phyloP scores from a whole-genome alignment of 2,329 filamentous ascomycete species.

The Cephalotrichum gorgonifer region DNA sequence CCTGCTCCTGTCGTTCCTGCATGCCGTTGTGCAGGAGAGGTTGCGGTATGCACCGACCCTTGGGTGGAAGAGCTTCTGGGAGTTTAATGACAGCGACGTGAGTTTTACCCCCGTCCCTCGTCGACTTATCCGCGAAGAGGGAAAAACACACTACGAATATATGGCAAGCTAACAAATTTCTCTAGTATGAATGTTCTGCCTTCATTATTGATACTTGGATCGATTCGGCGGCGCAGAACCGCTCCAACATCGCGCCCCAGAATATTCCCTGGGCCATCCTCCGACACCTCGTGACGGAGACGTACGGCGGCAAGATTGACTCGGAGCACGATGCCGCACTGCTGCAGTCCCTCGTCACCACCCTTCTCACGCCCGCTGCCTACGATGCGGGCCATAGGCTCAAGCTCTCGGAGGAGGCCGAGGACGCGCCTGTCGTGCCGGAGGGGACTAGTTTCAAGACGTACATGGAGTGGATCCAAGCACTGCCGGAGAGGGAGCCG shows the following conservation, averaged over 20 bases:
- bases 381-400: slow-evolving; percentile 91
- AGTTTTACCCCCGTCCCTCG: slow-evolving; percentile 33
- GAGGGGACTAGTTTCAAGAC: slow-evolving; percentile 72
- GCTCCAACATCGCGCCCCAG: slow-evolving; percentile 84
- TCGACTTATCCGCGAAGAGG: no score
- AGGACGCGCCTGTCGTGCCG: slow-evolving; percentile 62
- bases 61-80: slow-evolving; percentile 99
- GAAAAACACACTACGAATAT: neutral
- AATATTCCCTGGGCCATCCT: slow-evolving; percentile 98
- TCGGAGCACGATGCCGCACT: slow-evolving; percentile 73
- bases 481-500: slow-evolving; percentile 86
- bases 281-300: slow-evolving; percentile 79
- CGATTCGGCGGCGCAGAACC: slow-evolving; percentile 67
- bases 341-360: slow-evolving; percentile 62
- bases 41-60: slow-evolving; percentile 87
- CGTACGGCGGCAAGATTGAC: slow-evolving; percentile 96
- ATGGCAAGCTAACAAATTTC: slow-evolving; percentile 13
- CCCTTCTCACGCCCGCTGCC: slow-evolving; percentile 73
- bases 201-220: slow-evolving; percentile 96
- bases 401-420: slow-evolving; percentile 63
- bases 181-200: slow-evolving; percentile 87
- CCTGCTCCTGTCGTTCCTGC: slow-evolving; percentile 82
- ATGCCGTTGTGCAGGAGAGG: slow-evolving; percentile 91
- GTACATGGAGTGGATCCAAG: slow-evolving; percentile 86
- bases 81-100: slow-evolving; percentile 98